Conservation (phyloP, 768 basidiomycete species). For the Macrocybe gigantea region DNA sequence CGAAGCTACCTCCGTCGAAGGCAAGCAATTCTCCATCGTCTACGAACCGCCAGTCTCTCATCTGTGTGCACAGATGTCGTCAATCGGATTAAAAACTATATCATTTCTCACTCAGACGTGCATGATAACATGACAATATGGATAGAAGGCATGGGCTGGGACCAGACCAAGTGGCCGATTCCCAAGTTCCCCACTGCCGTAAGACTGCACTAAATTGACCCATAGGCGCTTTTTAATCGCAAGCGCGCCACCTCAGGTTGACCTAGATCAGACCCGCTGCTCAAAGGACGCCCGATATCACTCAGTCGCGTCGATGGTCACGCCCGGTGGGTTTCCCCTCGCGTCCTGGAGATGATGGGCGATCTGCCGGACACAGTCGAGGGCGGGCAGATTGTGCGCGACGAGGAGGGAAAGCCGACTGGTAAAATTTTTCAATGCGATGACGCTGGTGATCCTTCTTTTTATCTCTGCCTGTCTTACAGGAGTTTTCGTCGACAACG, state of each 20-base stretch:
- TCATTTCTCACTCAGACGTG: conserved; percentile 52
- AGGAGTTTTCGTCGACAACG: conserved; percentile 86
- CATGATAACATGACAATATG: conserved; percentile 49
- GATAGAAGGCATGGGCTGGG: conserved; percentile 91
- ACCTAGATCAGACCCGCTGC: conserved; percentile 67
- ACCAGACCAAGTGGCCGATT: conserved; percentile 76
- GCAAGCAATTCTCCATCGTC: conserved; percentile 24
- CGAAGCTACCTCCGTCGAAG: conserved; percentile 51
- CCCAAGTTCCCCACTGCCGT: conserved; percentile 71
- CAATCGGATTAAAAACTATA: conserved; percentile 50
- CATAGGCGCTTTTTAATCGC: neutral
- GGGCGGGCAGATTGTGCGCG: conserved; percentile 73
- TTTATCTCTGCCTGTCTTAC: too few species aligned
- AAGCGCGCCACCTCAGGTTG: conserved; percentile 38
- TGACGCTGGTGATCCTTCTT: too few species aligned
- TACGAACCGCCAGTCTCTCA: neutral
- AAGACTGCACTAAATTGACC: conserved; percentile 8
- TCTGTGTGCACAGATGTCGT: conserved; percentile 46
- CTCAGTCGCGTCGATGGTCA: conserved; percentile 79
- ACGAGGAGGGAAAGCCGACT: conserved; percentile 57
- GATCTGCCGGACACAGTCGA: conserved; percentile 56
- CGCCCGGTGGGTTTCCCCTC: conserved; percentile 79
- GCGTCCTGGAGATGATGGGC: conserved; percentile 59
- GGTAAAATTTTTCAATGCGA: conserved; percentile 29
- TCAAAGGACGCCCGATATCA: conserved; percentile 66